These are phyloP conservation scores for Canariomyces notabilis DNA, from an alignment of 2,329 filamentous ascomycete genomes.

Conservation along the genomic window DNA sequence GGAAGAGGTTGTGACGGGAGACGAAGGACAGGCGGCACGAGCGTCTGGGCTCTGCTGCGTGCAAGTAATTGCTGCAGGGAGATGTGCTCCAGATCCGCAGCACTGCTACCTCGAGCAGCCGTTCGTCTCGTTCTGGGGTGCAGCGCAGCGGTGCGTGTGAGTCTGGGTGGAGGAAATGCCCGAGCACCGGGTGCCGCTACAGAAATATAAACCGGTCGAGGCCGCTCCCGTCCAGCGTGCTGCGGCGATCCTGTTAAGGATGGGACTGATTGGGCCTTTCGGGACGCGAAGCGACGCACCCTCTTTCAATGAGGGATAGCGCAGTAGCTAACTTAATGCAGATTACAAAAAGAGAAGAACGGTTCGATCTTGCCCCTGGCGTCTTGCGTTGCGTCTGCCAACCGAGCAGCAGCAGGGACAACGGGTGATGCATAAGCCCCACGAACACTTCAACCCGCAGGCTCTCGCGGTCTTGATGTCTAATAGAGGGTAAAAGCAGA, in stretches of 20 bases:
- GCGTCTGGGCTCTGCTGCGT: constrained; percentile 8
- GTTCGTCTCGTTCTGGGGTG: constrained; percentile 8
- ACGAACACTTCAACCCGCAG: constrained; percentile 19
- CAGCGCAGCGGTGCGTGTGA: constrained; percentile 2
- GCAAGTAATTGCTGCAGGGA: constrained; percentile 6
- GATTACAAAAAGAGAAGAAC: not conserved
- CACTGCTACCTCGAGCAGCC: constrained; percentile 15
- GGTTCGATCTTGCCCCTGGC: not conserved
- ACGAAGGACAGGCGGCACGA: constrained; percentile 13
- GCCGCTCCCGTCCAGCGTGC: not conserved
- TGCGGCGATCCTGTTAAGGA: constrained; percentile 4
- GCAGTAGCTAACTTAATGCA: no score
- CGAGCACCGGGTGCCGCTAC: constrained; percentile 13
- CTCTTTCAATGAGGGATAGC: not conserved
- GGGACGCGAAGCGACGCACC: not conserved
- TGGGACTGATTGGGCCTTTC: constrained; percentile 3
- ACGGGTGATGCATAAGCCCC: constrained; percentile 13
- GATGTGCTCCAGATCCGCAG: constrained; percentile 14
- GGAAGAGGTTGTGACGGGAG: constrained; percentile 9
- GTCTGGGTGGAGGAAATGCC: constrained; percentile 10
- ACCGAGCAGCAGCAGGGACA: constrained; percentile 1
- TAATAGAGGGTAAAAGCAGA: no score
- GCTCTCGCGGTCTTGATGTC: constrained; percentile 9
- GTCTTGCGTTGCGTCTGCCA: constrained; percentile 14
- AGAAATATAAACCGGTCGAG: no score